Conservation (phyloP, 345 rosid species). For the Barbarea vulgaris region DNA sequence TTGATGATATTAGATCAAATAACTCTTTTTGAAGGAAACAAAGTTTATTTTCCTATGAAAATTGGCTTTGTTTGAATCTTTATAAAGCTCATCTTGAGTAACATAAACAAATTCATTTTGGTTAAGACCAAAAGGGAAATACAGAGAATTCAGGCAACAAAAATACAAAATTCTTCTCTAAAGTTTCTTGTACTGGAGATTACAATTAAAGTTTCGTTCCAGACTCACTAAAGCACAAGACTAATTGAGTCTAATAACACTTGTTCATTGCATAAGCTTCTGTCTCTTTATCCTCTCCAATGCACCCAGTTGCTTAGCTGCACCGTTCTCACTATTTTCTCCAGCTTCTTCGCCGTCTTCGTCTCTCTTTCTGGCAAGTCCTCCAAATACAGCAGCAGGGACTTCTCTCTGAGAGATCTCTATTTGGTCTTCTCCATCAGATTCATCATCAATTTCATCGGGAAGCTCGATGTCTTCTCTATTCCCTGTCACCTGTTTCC, state of each 20-base stretch:
- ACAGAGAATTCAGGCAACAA: neutral
- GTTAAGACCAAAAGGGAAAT: neutral
- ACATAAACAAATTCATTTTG: neutral
- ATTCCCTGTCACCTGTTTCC: conserved; percentile 48
- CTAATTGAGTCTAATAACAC: neutral
- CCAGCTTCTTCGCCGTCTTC: conserved; percentile 36
- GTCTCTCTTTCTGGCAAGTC: conserved; percentile 72
- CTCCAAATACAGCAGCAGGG: conserved; percentile 83
- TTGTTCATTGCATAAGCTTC: conserved; percentile 35
- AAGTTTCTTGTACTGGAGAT: neutral
- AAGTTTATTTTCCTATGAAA: neutral
- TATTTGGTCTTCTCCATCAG: conserved; percentile 56
- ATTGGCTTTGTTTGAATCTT: neutral
- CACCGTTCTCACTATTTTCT: conserved; percentile 30
- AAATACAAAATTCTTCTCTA: conserved; percentile 12
- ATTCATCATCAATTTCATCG: conserved; percentile 75
- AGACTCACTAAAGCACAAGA: conserved; percentile 4
- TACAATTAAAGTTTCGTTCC: neutral
- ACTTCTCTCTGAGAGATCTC: conserved; percentile 83
- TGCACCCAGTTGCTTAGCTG: conserved; percentile 63
- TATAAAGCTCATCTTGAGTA: neutral
- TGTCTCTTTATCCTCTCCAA: conserved; percentile 80
- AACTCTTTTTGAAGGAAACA: conserved; percentile 10
- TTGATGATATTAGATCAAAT: conserved; percentile 14
- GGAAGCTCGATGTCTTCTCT: conserved; percentile 88